Evolutionary conservation across 2,329 filamentous ascomycete genomes (phyloP).

Genomic region (Ophiobolus disseminans): DNA sequence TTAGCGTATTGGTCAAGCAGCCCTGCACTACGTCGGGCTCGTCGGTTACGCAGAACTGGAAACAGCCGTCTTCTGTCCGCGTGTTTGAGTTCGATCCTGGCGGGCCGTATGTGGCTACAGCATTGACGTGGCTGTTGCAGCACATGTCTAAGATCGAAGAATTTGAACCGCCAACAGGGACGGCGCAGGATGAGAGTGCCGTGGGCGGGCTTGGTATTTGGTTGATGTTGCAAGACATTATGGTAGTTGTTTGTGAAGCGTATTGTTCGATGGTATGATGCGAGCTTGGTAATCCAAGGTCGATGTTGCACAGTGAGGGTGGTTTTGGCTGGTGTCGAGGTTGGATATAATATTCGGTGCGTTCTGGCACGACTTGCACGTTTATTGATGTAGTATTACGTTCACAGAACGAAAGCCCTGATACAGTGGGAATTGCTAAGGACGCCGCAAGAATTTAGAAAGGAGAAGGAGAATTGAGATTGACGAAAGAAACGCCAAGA

Average conservation of each 20-base stretch:
- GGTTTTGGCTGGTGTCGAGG: neutral
- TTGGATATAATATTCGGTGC: neutral
- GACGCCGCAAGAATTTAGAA: constrained; percentile 11
- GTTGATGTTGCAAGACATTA: constrained; percentile 21
- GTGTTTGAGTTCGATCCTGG: constrained; percentile 15
- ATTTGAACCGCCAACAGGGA: constrained; percentile 37
- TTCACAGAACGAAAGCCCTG: neutral
- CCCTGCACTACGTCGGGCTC: constrained; percentile 13
- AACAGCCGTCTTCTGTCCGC: constrained; percentile 26
- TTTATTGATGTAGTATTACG: neutral
- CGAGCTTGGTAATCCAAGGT: too few species aligned
- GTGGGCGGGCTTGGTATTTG: constrained; percentile 33
- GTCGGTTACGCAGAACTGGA: constrained; percentile 35
- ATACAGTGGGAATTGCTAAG: neutral
- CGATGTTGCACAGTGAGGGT: neutral
- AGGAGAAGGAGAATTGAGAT: constrained; percentile 3
- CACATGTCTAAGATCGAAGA: constrained; percentile 38
- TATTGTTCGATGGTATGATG: neutral
- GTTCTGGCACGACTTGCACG: constrained; percentile 8
- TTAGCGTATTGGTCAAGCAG: constrained; percentile 21
- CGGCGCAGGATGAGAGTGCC: constrained; percentile 27
- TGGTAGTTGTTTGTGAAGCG: neutral
- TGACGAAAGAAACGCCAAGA: neutral
- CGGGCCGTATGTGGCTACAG: constrained; percentile 27
- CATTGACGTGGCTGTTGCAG: constrained; percentile 41